phyloP scores from a whole-genome alignment of 148 eudicot species.

The Polygonum aviculare region DNA sequence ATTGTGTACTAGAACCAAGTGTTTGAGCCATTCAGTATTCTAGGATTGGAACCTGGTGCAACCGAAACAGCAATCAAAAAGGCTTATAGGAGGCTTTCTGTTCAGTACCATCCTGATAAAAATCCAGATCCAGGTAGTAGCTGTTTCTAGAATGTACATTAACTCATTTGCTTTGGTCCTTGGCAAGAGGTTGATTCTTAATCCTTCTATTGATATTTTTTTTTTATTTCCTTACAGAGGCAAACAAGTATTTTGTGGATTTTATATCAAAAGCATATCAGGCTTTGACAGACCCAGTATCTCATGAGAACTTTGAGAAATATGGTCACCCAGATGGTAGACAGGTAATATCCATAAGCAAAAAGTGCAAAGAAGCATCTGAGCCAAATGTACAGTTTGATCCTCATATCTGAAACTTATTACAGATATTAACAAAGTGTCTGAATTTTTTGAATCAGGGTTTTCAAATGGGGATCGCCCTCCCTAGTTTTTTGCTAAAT shows the following conservation, averaged over 20 bases:
- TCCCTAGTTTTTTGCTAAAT: conserved; percentile 28
- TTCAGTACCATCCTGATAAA: conserved; percentile 96
- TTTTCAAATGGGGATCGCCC: conserved; percentile 30
- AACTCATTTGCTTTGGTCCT: conserved; percentile 5
- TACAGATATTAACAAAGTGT: neutral
- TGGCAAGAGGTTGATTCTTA: neutral
- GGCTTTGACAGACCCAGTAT: conserved; percentile 86
- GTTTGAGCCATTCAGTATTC: conserved; percentile 88
- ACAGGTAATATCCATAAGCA: conserved; percentile 40
- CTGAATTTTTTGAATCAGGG: conserved; percentile 18
- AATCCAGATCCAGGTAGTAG: conserved; percentile 96
- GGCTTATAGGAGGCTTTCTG: conserved; percentile 87
- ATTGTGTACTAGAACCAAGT: conserved; percentile 44
- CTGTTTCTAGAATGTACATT: conserved; percentile 9
- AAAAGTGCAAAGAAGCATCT: neutral
- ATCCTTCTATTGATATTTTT: neutral
- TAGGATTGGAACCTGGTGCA: conserved; percentile 87
- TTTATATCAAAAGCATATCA: conserved; percentile 89
- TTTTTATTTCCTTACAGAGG: conserved; percentile 43
- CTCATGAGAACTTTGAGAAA: conserved; percentile 91
- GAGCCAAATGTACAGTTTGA: neutral
- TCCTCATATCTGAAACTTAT: neutral
- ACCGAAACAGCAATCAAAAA: conserved; percentile 80
- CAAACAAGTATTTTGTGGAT: conserved; percentile 81
- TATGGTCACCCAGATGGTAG: conserved; percentile 99